Percentiles rank a stretch among this genome's conserved stretches.
These are phyloP conservation scores for Pyrenula aspistea DNA, from an alignment of 495 filamentous ascomycete genomes.

Conservation along the genomic window DNA sequence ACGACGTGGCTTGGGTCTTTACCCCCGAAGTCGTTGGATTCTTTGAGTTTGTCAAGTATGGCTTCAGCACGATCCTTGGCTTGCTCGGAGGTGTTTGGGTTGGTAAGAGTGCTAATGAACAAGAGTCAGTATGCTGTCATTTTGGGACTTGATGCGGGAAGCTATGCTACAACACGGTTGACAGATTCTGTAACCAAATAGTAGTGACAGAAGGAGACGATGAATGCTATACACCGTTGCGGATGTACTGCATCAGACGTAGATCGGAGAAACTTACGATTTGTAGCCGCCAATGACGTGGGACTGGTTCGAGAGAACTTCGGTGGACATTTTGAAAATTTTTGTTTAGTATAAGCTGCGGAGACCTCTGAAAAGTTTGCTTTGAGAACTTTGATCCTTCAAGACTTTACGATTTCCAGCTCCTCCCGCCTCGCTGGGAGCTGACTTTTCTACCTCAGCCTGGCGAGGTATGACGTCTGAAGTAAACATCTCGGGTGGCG, in stretches of 20 bases:
- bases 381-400: too few species aligned
- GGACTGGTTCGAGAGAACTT: slow-evolving; percentile 8
- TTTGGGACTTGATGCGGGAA: too few species aligned
- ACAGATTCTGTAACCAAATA: too few species aligned
- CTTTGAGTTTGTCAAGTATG: slow-evolving; percentile 19
- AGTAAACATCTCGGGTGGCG: background rate
- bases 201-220: too few species aligned
- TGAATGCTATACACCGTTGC: background rate
- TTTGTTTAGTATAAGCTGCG: too few species aligned
- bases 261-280: slow-evolving; percentile 7
- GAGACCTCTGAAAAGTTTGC: too few species aligned
- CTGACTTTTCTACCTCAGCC: background rate
- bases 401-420: too few species aligned
- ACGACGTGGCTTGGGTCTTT: slow-evolving; percentile 6
- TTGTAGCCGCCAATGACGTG: slow-evolving; percentile 17
- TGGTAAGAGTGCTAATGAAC: slow-evolving; percentile 29
- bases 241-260: too few species aligned
- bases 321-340: background rate
- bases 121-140: too few species aligned
- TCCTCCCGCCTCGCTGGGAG: too few species aligned
- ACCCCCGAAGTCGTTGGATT: slow-evolving; percentile 11
- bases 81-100: slow-evolving; percentile 26
- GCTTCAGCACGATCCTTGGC: slow-evolving; percentile 29
- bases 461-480: background rate
- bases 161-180: too few species aligned